Percentiles rank a stretch among this genome's conserved stretches.
Evolutionary conservation across 169 alveolate genomes (phyloP).

Genomic region (Amoebophrya sp.): DNA sequence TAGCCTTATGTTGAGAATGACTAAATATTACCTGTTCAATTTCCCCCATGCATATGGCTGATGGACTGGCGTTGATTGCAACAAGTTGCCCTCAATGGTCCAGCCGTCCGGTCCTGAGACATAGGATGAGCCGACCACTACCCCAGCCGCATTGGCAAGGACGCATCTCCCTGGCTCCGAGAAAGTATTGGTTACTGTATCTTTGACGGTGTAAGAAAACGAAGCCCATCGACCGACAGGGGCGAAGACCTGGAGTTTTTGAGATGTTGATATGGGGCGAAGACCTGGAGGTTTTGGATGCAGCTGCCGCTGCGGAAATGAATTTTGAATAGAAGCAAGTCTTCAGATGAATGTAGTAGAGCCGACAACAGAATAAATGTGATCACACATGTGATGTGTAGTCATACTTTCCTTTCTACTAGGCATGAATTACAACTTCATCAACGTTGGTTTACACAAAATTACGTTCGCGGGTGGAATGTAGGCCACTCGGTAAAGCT

Average conservation of each 20-base stretch:
- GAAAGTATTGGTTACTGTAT: background rate
- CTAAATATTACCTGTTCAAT: background rate
- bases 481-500: slow-evolving; percentile 16
- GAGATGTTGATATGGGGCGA: no score
- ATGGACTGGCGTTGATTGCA: background rate
- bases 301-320: no score
- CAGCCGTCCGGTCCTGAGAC: slow-evolving; percentile 17
- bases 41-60: slow-evolving; percentile 4
- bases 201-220: background rate
- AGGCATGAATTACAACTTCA: no score
- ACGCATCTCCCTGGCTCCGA: background rate
- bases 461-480: background rate
- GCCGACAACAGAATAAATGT: no score
- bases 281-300: no score
- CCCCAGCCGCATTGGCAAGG: background rate
- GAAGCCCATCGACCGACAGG: slow-evolving; percentile 19
- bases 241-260: slow-evolving; percentile 25
- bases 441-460: no score
- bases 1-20: no score
- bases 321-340: no score
- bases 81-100: slow-evolving; percentile 14
- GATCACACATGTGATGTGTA: no score
- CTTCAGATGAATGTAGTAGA: no score
- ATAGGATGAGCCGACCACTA: background rate
- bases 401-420: no score